A percentile compares a stretch with the other conserved stretches of the same genome.
phyloP scores from a whole-genome alignment of 2,329 filamentous ascomycete species.

The Chrysoporthe deuterocubensis region DNA sequence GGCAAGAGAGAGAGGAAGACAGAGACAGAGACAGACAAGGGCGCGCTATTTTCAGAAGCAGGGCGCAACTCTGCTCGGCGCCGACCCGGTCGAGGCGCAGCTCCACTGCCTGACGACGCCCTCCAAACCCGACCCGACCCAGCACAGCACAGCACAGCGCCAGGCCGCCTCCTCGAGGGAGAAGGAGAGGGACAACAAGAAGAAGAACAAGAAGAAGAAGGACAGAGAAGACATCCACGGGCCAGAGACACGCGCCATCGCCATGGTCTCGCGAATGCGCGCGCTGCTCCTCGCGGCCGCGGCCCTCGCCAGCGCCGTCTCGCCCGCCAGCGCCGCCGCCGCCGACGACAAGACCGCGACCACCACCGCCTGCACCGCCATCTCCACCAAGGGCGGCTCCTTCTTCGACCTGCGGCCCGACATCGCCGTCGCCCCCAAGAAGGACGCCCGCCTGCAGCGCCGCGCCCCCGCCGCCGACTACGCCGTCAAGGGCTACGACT shows the following conservation, averaged over 20 bases:
- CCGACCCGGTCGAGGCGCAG: conserved; percentile 7
- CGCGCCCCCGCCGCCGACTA: conserved; percentile 55
- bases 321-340: conserved; percentile 24
- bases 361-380: conserved; percentile 56
- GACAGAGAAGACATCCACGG: not conserved
- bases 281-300: conserved; percentile 26
- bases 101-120: not conserved
- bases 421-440: conserved; percentile 49
- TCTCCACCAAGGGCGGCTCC: conserved; percentile 55
- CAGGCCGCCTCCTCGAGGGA: not conserved
- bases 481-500: conserved; percentile 74
- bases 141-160: too few relatives aligned
- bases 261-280: conserved; percentile 22
- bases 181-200: not conserved
- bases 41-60: not conserved
- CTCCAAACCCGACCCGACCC: not conserved
- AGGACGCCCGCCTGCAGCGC: conserved; percentile 49
- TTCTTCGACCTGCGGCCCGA: conserved; percentile 65
- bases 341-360: conserved; percentile 42
- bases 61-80: not conserved
- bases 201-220: not conserved
- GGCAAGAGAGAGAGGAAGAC: too few relatives aligned
- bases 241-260: conserved; percentile 4
- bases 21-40: too few relatives aligned
- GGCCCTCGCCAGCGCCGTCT: conserved; percentile 15